Evolutionary conservation across 2,329 filamentous ascomycete genomes (phyloP).

Genomic region (Annulohypoxylon truncatum): DNA sequence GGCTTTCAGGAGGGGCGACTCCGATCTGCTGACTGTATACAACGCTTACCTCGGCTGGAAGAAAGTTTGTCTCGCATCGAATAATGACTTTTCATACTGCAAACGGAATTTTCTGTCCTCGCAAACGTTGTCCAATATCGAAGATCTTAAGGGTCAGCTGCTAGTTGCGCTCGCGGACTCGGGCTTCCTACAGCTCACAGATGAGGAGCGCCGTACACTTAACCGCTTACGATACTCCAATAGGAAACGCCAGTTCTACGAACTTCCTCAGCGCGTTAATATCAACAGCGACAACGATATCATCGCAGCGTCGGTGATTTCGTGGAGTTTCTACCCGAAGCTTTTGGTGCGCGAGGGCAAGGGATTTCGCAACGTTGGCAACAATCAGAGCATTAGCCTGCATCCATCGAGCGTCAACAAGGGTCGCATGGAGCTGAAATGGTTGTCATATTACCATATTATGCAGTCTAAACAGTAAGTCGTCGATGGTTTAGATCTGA

Average conservation of each 20-base stretch:
- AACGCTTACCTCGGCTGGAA: slow-evolving; percentile 95
- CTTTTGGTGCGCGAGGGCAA: slow-evolving; percentile 84
- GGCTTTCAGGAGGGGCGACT: slow-evolving; percentile 86
- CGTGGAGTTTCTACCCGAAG: slow-evolving; percentile 96
- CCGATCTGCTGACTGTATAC: slow-evolving; percentile 91
- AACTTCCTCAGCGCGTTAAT: slow-evolving; percentile 81
- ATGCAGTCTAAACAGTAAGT: slow-evolving; percentile 88
- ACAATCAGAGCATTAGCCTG: slow-evolving; percentile 89
- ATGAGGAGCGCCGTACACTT: slow-evolving; percentile 76
- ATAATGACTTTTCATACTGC: slow-evolving; percentile 89
- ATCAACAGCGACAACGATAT: slow-evolving; percentile 82
- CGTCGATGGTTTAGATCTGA: neutral
- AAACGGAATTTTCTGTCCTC: slow-evolving; percentile 91
- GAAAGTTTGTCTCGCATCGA: slow-evolving; percentile 76
- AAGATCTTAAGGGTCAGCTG: slow-evolving; percentile 94
- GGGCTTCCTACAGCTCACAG: slow-evolving; percentile 80
- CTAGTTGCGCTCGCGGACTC: slow-evolving; percentile 87
- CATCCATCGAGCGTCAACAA: slow-evolving; percentile 93
- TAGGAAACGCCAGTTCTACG: slow-evolving; percentile 80
- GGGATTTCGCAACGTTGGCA: slow-evolving; percentile 89
- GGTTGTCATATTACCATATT: slow-evolving; percentile 95
- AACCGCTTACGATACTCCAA: slow-evolving; percentile 75
- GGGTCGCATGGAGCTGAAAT: slow-evolving; percentile 73
- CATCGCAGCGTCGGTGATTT: slow-evolving; percentile 83
- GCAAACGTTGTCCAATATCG: slow-evolving; percentile 91